phyloP scores from a whole-genome alignment of 2,329 filamentous ascomycete species.

The Cytospora mali region DNA sequence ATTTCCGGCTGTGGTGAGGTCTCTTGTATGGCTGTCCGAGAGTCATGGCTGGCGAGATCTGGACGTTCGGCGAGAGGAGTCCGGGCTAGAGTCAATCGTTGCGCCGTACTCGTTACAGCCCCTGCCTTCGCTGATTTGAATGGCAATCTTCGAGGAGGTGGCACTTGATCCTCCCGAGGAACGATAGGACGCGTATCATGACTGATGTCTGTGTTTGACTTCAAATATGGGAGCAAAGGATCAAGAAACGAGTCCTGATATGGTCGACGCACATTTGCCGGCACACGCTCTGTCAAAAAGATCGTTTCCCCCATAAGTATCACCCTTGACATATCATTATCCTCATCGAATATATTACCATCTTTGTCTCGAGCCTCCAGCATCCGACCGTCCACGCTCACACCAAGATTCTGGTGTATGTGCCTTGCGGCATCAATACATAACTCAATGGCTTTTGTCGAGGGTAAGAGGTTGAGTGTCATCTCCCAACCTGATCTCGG shows the following conservation, averaged over 20 bases:
- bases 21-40: not conserved
- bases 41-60: not conserved
- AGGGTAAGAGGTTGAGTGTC: not conserved
- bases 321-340: not conserved
- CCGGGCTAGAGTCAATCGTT: not conserved
- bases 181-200: not conserved
- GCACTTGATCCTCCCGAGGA: not conserved
- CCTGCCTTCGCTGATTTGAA: not conserved
- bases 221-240: not conserved
- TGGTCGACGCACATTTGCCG: not conserved
- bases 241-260: not conserved
- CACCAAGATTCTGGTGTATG: not conserved
- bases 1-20: not conserved
- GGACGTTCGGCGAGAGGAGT: not conserved
- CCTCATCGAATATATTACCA: not conserved
- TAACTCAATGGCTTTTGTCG: not conserved
- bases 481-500: not conserved
- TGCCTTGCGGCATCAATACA: slow-evolving; percentile 7
- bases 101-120: not conserved
- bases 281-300: not conserved
- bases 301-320: not conserved
- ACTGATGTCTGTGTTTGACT: not conserved
- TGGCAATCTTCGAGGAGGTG: slow-evolving; percentile 6
- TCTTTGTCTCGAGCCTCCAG: not conserved
- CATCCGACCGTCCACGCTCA: not conserved